Base-by-base conservation (phyloP, 345 rosid species). In the Hibiscus trionum region DNA sequence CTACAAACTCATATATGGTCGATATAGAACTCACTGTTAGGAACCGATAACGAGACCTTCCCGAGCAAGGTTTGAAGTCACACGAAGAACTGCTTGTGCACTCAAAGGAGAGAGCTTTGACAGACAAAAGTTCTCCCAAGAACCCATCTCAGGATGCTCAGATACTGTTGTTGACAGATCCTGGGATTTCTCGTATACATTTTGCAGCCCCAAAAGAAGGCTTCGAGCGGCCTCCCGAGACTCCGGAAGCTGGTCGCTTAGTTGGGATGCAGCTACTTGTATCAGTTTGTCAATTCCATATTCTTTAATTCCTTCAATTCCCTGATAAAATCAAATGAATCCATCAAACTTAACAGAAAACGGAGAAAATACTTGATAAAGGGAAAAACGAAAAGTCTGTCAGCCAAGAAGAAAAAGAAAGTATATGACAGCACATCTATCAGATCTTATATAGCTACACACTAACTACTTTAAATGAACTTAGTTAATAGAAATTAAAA, bases 21-120 rank as follows among this genome's bases (percentile, higher is more conserved):
- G 17, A 26, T 29, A 71, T 50, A 29, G 4, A 58, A 49, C 72
- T 67, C 44, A 31, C 66, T 55, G 86, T 77, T 77, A 88, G 72
- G 90, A 83, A 73, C 88, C 86, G 37, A 84, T 64, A 71, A 86
- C 84, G 56, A 87, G 77, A 72, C 86, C 82, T 60, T 90, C 95
- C 17, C 77, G 83, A 71, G 33, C 3, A 59, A 77, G 77, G 76
- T 78, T 88, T 72, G 97, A 89, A 77, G 84, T 47, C 52, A 47
- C 93, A 6, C 97, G 97, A 78, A 93, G 89, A 53, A 93, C 98
- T 0, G 98, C 98, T 75, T 88, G 97, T 53, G 97, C 96, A n/a
- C 88, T 89, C 16, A 91, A 77, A 59, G 91, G 88, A 53, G 92
- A 85, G 73, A 93, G 89, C 56, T 93, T 91, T 49, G 93, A 87